Evolutionary conservation across 2,329 filamentous ascomycete species (phyloP).

Genomic region (Paracorniculantispora psalliotae): DNA sequence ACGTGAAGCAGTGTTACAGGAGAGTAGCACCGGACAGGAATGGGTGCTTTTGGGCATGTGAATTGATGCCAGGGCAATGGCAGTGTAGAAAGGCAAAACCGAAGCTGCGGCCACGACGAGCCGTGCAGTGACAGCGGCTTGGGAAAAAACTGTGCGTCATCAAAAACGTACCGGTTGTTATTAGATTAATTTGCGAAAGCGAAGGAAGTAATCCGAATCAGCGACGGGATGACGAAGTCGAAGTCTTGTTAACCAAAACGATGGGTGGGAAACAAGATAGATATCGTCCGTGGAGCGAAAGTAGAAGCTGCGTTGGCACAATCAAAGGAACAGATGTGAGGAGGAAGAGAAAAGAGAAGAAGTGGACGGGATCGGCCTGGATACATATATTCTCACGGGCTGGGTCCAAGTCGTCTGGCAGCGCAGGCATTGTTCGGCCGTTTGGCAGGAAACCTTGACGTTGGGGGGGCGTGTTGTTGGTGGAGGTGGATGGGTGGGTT

Average conservation of each 20-base stretch:
- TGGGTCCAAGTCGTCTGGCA: background rate
- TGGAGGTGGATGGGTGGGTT: background rate
- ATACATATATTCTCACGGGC: constrained; percentile 9
- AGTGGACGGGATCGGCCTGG: background rate
- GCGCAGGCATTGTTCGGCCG: constrained; percentile 5
- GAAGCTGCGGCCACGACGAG: too few species aligned
- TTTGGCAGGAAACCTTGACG: constrained; percentile 5
- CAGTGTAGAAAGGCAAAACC: background rate
- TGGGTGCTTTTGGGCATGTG: background rate
- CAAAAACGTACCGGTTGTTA: constrained; percentile 5
- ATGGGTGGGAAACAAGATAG: constrained; percentile 10
- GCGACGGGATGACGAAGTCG: constrained; percentile 10
- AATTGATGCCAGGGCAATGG: background rate
- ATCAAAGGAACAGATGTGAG: background rate
- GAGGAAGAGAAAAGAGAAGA: background rate
- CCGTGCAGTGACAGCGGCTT: too few species aligned
- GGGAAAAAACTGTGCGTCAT: background rate
- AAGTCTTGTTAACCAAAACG: constrained; percentile 9
- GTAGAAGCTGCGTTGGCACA: background rate
- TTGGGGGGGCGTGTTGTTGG: background rate
- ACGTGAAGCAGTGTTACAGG: background rate
- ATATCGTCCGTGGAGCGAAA: constrained; percentile 9
- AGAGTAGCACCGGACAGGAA: too few species aligned
- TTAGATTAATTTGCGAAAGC: constrained; percentile 10
- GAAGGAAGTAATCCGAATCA: constrained; percentile 2